Evolutionary conservation across 83 land plant genomes (phyloP).

Genomic region (Picea engelmannii): DNA sequence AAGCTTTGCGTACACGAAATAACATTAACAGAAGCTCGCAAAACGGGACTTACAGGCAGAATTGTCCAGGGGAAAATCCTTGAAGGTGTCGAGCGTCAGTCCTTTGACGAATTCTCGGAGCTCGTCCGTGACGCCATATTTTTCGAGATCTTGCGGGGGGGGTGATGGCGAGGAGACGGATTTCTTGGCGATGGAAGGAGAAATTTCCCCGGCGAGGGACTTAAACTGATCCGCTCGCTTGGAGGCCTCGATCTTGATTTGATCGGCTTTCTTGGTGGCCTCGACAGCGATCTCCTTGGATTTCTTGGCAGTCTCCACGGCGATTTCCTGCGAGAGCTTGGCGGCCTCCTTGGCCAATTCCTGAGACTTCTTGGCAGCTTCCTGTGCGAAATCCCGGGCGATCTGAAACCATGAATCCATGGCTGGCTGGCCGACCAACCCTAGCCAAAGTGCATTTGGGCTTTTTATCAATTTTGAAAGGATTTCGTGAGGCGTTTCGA

Average conservation of each 20-base stretch:
- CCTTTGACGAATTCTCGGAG: slow-evolving; percentile 82
- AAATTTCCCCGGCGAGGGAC: slow-evolving; percentile 32
- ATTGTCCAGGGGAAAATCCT: slow-evolving; percentile 73
- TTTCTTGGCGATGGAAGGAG: slow-evolving; percentile 11
- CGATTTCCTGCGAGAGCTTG: slow-evolving; percentile 64
- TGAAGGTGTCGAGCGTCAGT: slow-evolving; percentile 64
- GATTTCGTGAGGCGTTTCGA: too few species aligned
- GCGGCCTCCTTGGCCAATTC: slow-evolving; percentile 65
- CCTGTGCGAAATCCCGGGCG: slow-evolving; percentile 72
- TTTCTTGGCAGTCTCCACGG: slow-evolving; percentile 64
- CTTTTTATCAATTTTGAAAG: too few species aligned
- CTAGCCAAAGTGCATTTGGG: too few species aligned
- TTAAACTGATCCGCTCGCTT: slow-evolving; percentile 69
- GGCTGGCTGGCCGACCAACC: too few species aligned
- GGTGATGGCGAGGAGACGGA: slow-evolving; percentile 13
- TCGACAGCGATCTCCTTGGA: slow-evolving; percentile 71
- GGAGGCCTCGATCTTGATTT: slow-evolving; percentile 58
- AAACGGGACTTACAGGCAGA: slow-evolving; percentile 20
- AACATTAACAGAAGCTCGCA: not conserved
- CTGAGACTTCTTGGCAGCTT: slow-evolving; percentile 59
- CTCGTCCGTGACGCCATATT: slow-evolving; percentile 75
- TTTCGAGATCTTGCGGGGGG: slow-evolving; percentile 43
- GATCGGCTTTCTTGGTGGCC: slow-evolving; percentile 75
- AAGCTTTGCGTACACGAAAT: not conserved
- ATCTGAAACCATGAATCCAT: slow-evolving; percentile 73